Percentiles rank a stretch among this genome's conserved stretches.
These are phyloP conservation scores for Catenaria anguillulae DNA, from an alignment of 371 early-diverging fungal species.

Conservation along the genomic window DNA sequence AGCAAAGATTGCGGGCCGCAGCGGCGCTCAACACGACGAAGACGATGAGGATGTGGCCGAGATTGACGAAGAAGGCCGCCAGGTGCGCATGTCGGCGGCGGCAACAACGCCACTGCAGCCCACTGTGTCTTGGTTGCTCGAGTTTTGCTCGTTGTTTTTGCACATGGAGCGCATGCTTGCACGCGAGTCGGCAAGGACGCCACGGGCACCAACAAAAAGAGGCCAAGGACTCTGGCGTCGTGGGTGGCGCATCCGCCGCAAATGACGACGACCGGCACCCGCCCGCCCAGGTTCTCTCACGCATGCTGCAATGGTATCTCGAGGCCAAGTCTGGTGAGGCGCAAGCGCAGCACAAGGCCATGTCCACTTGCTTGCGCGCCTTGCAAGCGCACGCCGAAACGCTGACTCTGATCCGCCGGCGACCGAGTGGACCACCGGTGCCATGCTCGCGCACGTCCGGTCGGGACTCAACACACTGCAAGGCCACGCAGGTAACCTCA, in stretches of 20 bases:
- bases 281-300: neutral
- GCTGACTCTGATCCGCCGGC: neutral
- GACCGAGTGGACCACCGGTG: neutral
- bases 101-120: no score
- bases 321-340: neutral
- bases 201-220: neutral
- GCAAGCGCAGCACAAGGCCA: neutral
- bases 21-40: neutral
- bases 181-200: no score
- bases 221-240: no score
- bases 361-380: neutral
- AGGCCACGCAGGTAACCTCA: neutral
- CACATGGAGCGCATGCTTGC: neutral
- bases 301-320: neutral
- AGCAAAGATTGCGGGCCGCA: neutral
- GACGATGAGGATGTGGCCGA: neutral
- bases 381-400: neutral
- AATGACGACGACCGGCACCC: neutral
- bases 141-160: neutral
- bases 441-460: neutral
- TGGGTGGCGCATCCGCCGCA: no score
- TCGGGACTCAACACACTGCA: neutral
- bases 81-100: no score
- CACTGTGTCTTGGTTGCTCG: neutral
- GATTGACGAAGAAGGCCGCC: neutral